These are phyloP conservation scores for Thraustotheca clavata DNA, from an alignment of 352 stramenopile genomes.

Conservation along the genomic window DNA sequence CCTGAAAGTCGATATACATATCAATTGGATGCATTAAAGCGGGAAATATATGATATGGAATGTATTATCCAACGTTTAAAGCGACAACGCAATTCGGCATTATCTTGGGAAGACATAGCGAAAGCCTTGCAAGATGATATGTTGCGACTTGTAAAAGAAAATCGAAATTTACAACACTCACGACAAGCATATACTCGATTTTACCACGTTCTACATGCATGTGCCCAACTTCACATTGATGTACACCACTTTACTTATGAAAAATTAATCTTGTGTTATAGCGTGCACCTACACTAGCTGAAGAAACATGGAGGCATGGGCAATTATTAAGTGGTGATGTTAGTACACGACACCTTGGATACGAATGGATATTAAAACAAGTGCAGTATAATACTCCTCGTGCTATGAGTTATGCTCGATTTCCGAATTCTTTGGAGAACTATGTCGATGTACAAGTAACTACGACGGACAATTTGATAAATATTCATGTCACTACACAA, in stretches of 20 bases:
- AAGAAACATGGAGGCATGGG: slow-evolving; percentile 14
- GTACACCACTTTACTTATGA: neutral
- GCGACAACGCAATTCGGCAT: neutral
- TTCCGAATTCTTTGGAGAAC: slow-evolving; percentile 9
- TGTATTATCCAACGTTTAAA: neutral
- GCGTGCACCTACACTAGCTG: neutral
- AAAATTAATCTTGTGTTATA: neutral
- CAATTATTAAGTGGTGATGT: slow-evolving; percentile 1
- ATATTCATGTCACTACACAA: neutral
- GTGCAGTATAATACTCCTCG: neutral
- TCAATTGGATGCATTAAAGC: neutral
- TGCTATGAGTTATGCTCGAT: neutral
- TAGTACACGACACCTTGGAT: neutral
- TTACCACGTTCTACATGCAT: neutral
- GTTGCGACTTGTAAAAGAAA: neutral
- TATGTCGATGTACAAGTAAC: neutral
- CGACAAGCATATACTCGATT: neutral
- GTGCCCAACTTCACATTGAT: neutral
- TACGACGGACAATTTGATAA: neutral
- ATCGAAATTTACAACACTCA: neutral
- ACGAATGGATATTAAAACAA: slow-evolving; percentile 12
- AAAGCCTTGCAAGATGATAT: slow-evolving; percentile 8
- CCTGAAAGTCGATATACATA: neutral
- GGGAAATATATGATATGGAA: neutral
- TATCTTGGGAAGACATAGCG: slow-evolving; percentile 8